Evolutionary conservation across 306 rosid species (phyloP).

Genomic region (Quercus dentata): DNA sequence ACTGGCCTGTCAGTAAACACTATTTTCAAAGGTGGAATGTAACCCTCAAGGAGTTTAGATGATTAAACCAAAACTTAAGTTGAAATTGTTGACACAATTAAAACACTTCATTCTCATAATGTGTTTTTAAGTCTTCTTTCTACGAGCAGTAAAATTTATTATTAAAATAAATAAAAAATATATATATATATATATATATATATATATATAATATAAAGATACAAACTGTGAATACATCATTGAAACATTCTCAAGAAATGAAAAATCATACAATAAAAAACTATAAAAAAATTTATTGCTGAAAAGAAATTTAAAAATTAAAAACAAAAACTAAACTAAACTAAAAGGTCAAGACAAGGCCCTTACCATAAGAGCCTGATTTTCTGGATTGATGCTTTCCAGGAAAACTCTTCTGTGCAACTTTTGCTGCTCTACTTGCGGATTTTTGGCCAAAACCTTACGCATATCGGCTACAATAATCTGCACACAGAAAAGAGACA

Average conservation of each 20-base stretch:
- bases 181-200: no score
- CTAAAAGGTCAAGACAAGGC: slow-evolving; percentile 10
- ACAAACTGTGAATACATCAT: not conserved
- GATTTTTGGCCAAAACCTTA: slow-evolving; percentile 91
- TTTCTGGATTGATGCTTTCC: slow-evolving; percentile 72
- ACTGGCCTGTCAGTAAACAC: not conserved
- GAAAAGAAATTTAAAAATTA: not conserved
- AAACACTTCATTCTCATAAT: not conserved
- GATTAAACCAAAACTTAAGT: not conserved
- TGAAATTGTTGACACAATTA: not conserved
- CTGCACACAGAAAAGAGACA: slow-evolving; percentile 36
- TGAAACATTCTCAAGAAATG: not conserved
- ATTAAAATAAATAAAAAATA: no score
- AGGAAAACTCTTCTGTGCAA: slow-evolving; percentile 96
- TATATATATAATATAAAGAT: no score
- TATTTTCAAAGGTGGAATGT: not conserved
- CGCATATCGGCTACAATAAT: slow-evolving; percentile 97
- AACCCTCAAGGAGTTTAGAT: not conserved
- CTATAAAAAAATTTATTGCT: not conserved
- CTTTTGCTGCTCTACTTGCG: slow-evolving; percentile 98
- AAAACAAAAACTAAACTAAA: not conserved
- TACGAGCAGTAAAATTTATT: no score
- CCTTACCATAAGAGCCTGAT: slow-evolving; percentile 82
- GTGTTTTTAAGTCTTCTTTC: not conserved
- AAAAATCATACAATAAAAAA: no score